phyloP scores from a whole-genome alignment of 2,329 filamentous ascomycete genomes.

The Taxawa tesnikishii region DNA sequence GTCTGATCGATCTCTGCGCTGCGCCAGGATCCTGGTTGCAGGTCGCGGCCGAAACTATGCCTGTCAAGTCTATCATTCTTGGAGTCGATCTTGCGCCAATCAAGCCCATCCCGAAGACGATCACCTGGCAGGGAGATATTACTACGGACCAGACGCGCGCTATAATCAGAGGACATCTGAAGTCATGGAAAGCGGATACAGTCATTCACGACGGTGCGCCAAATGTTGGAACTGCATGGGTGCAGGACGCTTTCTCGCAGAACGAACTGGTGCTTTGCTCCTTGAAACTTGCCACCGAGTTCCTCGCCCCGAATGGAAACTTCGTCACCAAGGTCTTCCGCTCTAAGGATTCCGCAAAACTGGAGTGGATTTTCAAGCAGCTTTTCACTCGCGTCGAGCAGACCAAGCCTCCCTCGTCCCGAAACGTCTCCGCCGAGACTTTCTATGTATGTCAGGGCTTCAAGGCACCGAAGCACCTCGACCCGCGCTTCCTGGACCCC shows the following conservation, averaged over 20 bases:
- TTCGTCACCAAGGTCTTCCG: conserved; percentile 98
- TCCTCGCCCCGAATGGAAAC: conserved; percentile 74
- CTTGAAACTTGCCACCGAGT: conserved; percentile 89
- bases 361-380: conserved; percentile 97
- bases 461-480: conserved; percentile 87
- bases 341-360: conserved; percentile 89
- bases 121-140: conserved; percentile 95
- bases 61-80: conserved; percentile 75
- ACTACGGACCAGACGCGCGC: conserved; percentile 92
- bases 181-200: conserved; percentile 91
- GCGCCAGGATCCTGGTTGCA: conserved; percentile 96
- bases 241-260: conserved; percentile 96
- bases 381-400: conserved; percentile 91
- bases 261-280: conserved; percentile 84
- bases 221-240: conserved; percentile 96
- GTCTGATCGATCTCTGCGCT: conserved; percentile 92
- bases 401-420: conserved; percentile 88
- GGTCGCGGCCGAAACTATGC: conserved; percentile 93
- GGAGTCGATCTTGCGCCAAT: conserved; percentile 92
- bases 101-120: conserved; percentile 86
- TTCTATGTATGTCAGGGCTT: conserved; percentile 94
- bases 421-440: conserved; percentile 95
- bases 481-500: conserved; percentile 85
- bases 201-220: conserved; percentile 95
- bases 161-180: conserved; percentile 78